Percentiles rank a stretch among this genome's conserved stretches.
Conservation (phyloP, 805 yeast genomes). For the Schwanniomyces pseudopolymorphus region DNA sequence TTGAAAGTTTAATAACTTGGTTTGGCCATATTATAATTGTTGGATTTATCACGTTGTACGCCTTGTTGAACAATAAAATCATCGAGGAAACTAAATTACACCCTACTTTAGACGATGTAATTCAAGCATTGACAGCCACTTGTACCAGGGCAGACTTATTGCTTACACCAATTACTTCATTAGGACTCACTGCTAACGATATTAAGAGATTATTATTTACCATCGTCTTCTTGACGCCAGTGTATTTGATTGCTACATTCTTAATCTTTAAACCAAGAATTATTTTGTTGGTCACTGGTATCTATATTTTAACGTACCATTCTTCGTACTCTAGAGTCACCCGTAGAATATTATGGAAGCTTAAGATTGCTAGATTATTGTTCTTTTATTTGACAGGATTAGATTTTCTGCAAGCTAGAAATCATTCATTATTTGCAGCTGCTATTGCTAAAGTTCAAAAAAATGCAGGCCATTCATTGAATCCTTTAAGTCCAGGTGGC, state of each 20-base stretch:
- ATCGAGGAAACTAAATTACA: conserved; percentile 58
- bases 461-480: conserved; percentile 24
- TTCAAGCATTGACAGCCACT: conserved; percentile 71
- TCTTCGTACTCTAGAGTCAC: conserved; percentile 83
- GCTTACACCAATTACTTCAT: conserved; percentile 72
- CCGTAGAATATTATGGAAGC: conserved; percentile 82
- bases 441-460: conserved; percentile 55
- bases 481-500: conserved; percentile 13
- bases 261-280: conserved; percentile 71
- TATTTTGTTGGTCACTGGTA: conserved; percentile 57
- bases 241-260: conserved; percentile 68
- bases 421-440: conserved; percentile 51
- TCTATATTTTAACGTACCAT: conserved; percentile 75
- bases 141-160: conserved; percentile 75
- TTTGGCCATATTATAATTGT: conserved; percentile 78
- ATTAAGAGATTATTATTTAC: conserved; percentile 79
- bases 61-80: conserved; percentile 55
- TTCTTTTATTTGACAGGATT: conserved; percentile 86
- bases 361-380: conserved; percentile 64
- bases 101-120: conserved; percentile 86
- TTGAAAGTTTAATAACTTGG: conserved; percentile 75
- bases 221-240: conserved; percentile 81
- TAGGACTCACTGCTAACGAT: conserved; percentile 75
- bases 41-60: conserved; percentile 57
- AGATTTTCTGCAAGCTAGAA: conserved; percentile 55